Base-by-base conservation (phyloP, 345 rosid species). In the Alliaria petiolata region DNA sequence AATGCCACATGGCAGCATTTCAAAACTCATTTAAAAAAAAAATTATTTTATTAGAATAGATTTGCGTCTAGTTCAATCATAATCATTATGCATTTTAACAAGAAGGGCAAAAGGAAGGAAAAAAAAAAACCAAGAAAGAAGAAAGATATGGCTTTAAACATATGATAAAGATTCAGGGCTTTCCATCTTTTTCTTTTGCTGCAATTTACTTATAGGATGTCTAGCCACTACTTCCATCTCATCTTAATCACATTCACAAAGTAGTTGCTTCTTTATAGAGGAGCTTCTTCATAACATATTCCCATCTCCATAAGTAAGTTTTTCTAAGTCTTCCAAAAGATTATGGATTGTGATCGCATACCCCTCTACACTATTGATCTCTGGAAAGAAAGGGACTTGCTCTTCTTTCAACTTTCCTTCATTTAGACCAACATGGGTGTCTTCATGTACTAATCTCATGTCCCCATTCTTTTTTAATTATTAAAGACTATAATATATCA, bases 351-450 rank as follows among this genome's bases (percentile, higher is more conserved):
- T 2, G 17, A 19, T 13, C 2, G 19, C 45, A 31, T 7, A 63
- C 8, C n/a, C 30, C 0, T n/a, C 6, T 52, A 63, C 15, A 16
- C 9, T 11, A 36, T 44, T 55, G 45, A 30, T 60, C n/a, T n/a
- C 61, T 12, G 11, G 45, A 49, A 17, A 39, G 43, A 62, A 36
- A 52, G 26, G 0, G 28, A 62, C 42, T 60, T 50, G 28, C 36
- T 30, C 43, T 20, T 42, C 11, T 71, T 34, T 12, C 47, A 35
- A 12, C n/a, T 53, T 59, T 71, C 15, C 55, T 71, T 62, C 63
- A 33, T 72, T 53, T 72, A 45, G 76, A 64, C 64, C 70, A 72
- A 45, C 76, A 63, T 34, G 42, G 40, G 58, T 63, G 65, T 55
- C 58, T 72, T 46, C 76, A 64, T 72, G 31, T 43, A 62, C 63